Evolutionary conservation across 257 asterid species (phyloP).

Genomic region (Solanum clarkiae): DNA sequence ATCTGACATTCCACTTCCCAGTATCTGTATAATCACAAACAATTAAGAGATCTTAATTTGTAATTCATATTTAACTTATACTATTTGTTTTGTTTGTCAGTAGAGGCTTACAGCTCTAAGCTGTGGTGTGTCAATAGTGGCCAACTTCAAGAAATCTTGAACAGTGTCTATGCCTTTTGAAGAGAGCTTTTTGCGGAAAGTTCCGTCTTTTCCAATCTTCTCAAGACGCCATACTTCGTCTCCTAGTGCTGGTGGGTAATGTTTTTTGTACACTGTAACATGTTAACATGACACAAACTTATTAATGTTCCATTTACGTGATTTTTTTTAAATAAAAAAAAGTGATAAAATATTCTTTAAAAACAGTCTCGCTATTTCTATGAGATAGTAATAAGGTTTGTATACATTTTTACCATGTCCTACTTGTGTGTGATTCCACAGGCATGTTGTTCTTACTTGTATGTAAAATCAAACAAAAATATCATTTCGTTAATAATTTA

Average conservation of each 20-base stretch:
- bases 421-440: too few species aligned
- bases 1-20: slow-evolving; percentile 69
- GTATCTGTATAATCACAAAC: slow-evolving; percentile 15
- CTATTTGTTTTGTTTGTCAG: not conserved
- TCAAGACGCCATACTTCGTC: slow-evolving; percentile 74
- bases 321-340: too few species aligned
- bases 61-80: not conserved
- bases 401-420: too few species aligned
- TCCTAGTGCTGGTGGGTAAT: slow-evolving; percentile 47
- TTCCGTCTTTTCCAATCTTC: slow-evolving; percentile 67
- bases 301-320: too few species aligned
- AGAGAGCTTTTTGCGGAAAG: slow-evolving; percentile 39
- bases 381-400: too few species aligned
- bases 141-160: slow-evolving; percentile 59
- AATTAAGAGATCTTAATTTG: not conserved
- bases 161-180: slow-evolving; percentile 32
- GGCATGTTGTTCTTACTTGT: too few species aligned
- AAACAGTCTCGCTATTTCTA: too few species aligned
- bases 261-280: slow-evolving; percentile 58
- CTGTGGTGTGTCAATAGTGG: slow-evolving; percentile 16
- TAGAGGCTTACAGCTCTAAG: slow-evolving; percentile 32
- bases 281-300: not conserved
- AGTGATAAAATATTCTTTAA: too few species aligned
- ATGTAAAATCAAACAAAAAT: too few species aligned
- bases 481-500: not conserved